Evolutionary conservation across 176 grass and related monocot genomes (phyloP).

Genomic region (Tillandsia fasciculata): DNA sequence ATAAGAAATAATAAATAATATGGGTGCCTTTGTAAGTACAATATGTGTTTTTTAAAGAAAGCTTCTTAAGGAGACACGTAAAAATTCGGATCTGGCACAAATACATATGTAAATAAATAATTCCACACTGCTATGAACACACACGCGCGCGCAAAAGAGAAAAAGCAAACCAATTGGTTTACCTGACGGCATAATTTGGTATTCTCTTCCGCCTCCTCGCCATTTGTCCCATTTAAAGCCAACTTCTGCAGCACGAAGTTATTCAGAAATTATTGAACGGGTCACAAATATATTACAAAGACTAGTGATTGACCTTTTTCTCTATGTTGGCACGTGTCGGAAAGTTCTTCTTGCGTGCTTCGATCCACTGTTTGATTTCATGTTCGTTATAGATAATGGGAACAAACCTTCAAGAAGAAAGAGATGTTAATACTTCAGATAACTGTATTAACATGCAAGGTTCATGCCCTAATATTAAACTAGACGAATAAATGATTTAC

Average conservation of each 20-base stretch:
- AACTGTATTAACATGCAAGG: background rate
- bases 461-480: background rate
- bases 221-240: conserved; percentile 15
- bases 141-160: background rate
- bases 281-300: conserved; percentile 6
- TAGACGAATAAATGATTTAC: background rate
- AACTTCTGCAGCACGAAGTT: conserved; percentile 54
- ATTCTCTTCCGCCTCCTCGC: conserved; percentile 37
- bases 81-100: too few species aligned
- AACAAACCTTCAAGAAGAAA: conserved; percentile 32
- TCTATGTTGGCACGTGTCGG: conserved; percentile 50
- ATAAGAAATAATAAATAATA: too few species aligned
- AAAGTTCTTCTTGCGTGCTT: conserved; percentile 80
- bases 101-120: background rate
- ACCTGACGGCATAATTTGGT: conserved; percentile 53
- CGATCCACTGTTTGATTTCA: conserved; percentile 77
- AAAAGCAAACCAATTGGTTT: conserved; percentile 1
- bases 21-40: too few species aligned
- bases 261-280: conserved; percentile 12
- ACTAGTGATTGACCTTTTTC: conserved; percentile 35
- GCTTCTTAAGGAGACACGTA: too few species aligned
- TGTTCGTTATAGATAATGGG: conserved; percentile 55
- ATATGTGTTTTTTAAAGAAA: too few species aligned
- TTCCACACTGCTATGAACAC: background rate
- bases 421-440: background rate